These are phyloP conservation scores for Grammothele lineata DNA, from an alignment of 768 basidiomycete species.

Conservation along the genomic window DNA sequence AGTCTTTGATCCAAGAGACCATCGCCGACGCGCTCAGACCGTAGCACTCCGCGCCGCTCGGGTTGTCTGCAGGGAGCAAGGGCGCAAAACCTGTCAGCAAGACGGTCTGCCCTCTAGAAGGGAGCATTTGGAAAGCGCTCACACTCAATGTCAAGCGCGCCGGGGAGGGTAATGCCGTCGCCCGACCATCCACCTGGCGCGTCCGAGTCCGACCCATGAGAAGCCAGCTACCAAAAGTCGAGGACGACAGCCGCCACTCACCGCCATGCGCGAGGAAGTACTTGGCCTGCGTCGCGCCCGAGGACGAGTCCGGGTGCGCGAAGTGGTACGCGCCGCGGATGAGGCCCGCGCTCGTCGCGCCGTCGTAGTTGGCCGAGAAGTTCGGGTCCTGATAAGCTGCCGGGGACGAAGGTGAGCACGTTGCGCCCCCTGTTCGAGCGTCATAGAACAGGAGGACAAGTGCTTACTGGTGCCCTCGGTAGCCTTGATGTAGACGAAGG, in stretches of 20 bases:
- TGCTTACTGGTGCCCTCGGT: slow-evolving; percentile 55
- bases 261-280: slow-evolving; percentile 59
- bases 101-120: too few species aligned
- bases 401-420: neutral
- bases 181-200: slow-evolving; percentile 54
- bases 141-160: slow-evolving; percentile 64
- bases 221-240: neutral
- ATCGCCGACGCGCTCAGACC: slow-evolving; percentile 47
- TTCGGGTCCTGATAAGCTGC: slow-evolving; percentile 36
- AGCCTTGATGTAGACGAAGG: slow-evolving; percentile 64
- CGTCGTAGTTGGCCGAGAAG: slow-evolving; percentile 49
- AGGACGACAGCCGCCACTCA: too few species aligned
- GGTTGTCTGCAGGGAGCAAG: slow-evolving; percentile 43
- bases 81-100: too few species aligned
- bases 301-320: slow-evolving; percentile 48
- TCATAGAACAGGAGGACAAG: neutral
- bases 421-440: neutral
- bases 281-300: slow-evolving; percentile 55
- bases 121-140: too few species aligned
- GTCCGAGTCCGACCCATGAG: slow-evolving; percentile 18
- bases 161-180: slow-evolving; percentile 60
- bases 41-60: slow-evolving; percentile 49
- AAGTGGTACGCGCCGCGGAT: slow-evolving; percentile 63
- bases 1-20: slow-evolving; percentile 62
- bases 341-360: slow-evolving; percentile 50